Percentiles rank a stretch among this genome's conserved stretches.
Conservation (phyloP, 352 stramenopile species). For the Pythium phragmitis region DNA sequence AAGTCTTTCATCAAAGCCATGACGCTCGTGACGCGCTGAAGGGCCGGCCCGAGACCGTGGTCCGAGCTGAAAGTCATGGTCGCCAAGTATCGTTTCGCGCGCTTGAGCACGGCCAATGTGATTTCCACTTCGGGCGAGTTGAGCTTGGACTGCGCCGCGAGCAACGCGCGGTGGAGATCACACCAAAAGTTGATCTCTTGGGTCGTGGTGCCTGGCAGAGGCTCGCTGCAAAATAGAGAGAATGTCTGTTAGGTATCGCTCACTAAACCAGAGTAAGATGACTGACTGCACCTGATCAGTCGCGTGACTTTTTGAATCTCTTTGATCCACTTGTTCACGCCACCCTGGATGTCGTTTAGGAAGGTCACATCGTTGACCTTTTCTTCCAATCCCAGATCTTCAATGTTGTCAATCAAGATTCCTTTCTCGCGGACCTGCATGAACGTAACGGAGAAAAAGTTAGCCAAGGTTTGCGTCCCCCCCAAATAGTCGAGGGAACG, state of each 20-base stretch:
- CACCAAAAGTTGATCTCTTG: constrained; percentile 97
- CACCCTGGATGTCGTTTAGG: constrained; percentile 84
- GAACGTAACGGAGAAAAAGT: neutral
- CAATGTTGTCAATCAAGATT: constrained; percentile 70
- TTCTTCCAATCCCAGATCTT: constrained; percentile 76
- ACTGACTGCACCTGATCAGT: constrained; percentile 55
- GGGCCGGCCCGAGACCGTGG: constrained; percentile 79
- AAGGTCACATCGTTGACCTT: constrained; percentile 84
- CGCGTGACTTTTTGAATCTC: constrained; percentile 94
- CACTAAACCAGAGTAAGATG: neutral
- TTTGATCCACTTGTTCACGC: constrained; percentile 94
- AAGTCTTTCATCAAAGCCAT: constrained; percentile 94
- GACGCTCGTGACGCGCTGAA: constrained; percentile 88
- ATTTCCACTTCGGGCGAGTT: constrained; percentile 90
- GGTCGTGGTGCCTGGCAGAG: constrained; percentile 83
- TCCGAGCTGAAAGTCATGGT: constrained; percentile 91
- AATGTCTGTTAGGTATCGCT: neutral
- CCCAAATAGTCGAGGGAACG: neutral
- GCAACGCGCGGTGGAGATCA: constrained; percentile 87
- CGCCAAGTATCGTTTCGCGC: constrained; percentile 89
- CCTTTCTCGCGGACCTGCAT: constrained; percentile 67
- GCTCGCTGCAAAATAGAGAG: constrained; percentile 40
- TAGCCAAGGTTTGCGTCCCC: neutral
- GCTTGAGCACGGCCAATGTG: constrained; percentile 90
- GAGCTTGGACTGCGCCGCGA: constrained; percentile 83